Conservation (phyloP, 352 stramenopile species). For the Pythium myriotylum region DNA sequence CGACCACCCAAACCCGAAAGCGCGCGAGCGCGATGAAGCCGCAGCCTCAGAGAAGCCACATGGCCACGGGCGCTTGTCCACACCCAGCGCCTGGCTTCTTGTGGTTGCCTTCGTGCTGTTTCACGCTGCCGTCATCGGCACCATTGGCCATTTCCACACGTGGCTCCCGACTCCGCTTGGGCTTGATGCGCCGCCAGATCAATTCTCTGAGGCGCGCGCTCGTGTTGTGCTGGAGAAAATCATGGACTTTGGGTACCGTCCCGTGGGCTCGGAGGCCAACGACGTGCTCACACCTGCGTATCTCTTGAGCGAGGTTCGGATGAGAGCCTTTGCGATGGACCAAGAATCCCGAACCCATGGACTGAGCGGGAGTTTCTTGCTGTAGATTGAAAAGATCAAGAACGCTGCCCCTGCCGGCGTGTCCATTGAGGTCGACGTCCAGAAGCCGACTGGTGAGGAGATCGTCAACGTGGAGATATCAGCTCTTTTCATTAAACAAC, state of each 20-base stretch:
- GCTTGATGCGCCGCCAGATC: slow-evolving; percentile 34
- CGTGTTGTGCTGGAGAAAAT: slow-evolving; percentile 62
- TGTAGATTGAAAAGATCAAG: slow-evolving; percentile 60
- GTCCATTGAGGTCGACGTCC: slow-evolving; percentile 59
- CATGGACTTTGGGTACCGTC: slow-evolving; percentile 76
- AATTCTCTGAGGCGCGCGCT: slow-evolving; percentile 59
- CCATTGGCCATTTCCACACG: slow-evolving; percentile 53
- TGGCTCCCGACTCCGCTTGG: slow-evolving; percentile 54
- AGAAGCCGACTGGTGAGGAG: slow-evolving; percentile 49
- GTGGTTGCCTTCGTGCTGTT: slow-evolving; percentile 52
- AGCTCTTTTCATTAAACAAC: background rate
- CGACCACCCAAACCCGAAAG: background rate
- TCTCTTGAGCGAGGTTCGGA: slow-evolving; percentile 54
- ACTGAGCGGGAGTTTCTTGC: background rate
- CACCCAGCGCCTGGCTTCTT: slow-evolving; percentile 27
- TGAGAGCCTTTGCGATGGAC: no score
- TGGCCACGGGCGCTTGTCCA: background rate
- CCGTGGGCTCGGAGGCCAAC: slow-evolving; percentile 64
- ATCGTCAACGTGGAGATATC: background rate
- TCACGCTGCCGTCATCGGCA: slow-evolving; percentile 37
- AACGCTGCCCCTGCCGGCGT: slow-evolving; percentile 34
- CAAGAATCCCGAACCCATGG: no score
- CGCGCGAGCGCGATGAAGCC: no score
- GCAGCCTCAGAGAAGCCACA: no score
- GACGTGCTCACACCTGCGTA: slow-evolving; percentile 65